These are phyloP conservation scores for Pichia sp. DNA, from an alignment of 1,139 yeast genomes.

Conservation along the genomic window DNA sequence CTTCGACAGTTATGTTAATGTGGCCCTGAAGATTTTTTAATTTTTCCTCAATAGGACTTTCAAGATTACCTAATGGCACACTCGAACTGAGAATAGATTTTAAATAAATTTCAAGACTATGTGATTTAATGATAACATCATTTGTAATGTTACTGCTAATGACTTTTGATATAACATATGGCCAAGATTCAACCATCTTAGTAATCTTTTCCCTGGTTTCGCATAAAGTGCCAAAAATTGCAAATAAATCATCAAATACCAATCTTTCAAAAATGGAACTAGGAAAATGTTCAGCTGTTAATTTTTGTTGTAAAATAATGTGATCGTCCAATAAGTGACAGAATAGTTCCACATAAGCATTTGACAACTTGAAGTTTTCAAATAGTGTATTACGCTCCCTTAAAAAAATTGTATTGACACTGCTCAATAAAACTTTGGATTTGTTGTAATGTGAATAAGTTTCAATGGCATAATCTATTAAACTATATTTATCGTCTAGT, in stretches of 20 bases:
- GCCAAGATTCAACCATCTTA: slow-evolving; percentile 19
- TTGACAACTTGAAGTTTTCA: slow-evolving; percentile 1
- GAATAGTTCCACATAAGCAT: slow-evolving; percentile 6
- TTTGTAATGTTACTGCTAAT: slow-evolving; percentile 17
- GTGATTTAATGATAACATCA: neutral
- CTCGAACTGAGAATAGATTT: slow-evolving; percentile 16
- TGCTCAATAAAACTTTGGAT: slow-evolving; percentile 19
- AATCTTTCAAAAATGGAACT: slow-evolving; percentile 12
- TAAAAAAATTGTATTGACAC: slow-evolving; percentile 20
- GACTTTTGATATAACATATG: slow-evolving; percentile 20
- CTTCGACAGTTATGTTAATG: slow-evolving; percentile 4
- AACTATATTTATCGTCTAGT: slow-evolving; percentile 16
- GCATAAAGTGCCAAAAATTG: slow-evolving; percentile 17
- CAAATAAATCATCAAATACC: slow-evolving; percentile 18
- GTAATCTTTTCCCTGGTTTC: slow-evolving; percentile 9
- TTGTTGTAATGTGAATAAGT: slow-evolving; percentile 14
- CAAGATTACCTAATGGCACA: slow-evolving; percentile 12
- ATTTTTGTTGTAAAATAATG: slow-evolving; percentile 4
- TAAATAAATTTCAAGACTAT: neutral
- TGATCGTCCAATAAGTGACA: slow-evolving; percentile 7
- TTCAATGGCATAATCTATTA: slow-evolving; percentile 18
- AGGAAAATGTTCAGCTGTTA: slow-evolving; percentile 11
- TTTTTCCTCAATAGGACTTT: slow-evolving; percentile 1
- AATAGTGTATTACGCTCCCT: slow-evolving; percentile 11
- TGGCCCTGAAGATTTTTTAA: neutral